These are phyloP conservation scores for Ceriops zippeliana DNA, from an alignment of 345 rosid genomes.

Conservation along the genomic window DNA sequence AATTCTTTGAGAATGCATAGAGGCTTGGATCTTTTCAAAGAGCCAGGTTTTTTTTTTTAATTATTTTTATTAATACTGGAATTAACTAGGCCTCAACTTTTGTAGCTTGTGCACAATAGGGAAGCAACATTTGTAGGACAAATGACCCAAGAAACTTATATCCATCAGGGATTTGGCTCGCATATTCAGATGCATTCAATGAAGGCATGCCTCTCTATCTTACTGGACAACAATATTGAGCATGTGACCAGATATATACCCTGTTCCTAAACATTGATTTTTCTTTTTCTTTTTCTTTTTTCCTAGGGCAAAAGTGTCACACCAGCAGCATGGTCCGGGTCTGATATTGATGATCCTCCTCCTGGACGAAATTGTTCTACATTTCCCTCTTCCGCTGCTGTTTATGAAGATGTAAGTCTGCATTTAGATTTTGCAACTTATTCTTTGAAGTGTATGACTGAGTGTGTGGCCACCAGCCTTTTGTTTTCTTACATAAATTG, in stretches of 20 bases:
- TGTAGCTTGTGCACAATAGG: conserved; percentile 60
- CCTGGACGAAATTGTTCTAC: conserved; percentile 38
- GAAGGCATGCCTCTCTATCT: conserved; percentile 39
- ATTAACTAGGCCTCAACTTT: conserved; percentile 17
- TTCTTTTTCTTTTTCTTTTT: background rate
- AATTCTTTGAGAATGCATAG: conserved; percentile 8
- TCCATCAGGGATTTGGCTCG: conserved; percentile 42
- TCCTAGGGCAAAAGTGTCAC: conserved; percentile 56
- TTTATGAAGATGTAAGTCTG: conserved; percentile 64
- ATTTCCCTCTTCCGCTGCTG: conserved; percentile 40
- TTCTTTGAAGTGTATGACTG: background rate
- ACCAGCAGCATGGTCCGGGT: conserved; percentile 54
- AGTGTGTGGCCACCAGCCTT: background rate
- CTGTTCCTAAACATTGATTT: conserved; percentile 11
- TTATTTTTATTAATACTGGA: background rate
- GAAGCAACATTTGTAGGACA: conserved; percentile 62
- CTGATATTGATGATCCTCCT: conserved; percentile 54
- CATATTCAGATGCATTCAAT: conserved; percentile 45
- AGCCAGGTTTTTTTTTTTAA: background rate
- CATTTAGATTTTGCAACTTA: conserved; percentile 10
- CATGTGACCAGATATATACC: background rate
- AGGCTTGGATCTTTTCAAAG: conserved; percentile 18
- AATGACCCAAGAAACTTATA: conserved; percentile 47
- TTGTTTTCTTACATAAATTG: background rate
- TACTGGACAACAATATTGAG: conserved; percentile 2